phyloP scores from a whole-genome alignment of 257 asterid genomes.

The Scutellaria barbata region DNA sequence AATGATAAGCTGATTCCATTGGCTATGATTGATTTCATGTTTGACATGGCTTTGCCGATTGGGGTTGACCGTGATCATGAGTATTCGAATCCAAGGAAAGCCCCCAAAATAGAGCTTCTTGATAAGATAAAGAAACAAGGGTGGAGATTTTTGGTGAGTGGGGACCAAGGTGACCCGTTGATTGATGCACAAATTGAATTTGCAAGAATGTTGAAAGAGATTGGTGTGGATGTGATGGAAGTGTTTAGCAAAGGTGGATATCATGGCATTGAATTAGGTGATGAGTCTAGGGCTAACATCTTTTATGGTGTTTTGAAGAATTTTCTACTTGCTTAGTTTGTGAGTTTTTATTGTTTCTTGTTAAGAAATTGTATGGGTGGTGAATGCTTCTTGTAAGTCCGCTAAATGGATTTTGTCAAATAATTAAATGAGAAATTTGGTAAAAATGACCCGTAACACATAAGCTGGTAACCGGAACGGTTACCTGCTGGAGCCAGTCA shows the following conservation, averaged over 20 bases:
- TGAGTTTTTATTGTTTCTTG: too few species aligned
- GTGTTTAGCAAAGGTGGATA: slow-evolving; percentile 40
- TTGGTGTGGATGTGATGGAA: slow-evolving; percentile 36
- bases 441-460: too few species aligned
- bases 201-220: slow-evolving; percentile 35
- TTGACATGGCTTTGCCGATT: slow-evolving; percentile 47
- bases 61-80: slow-evolving; percentile 54
- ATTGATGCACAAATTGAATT: slow-evolving; percentile 43
- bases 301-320: slow-evolving; percentile 27
- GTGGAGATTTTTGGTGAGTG: slow-evolving; percentile 40
- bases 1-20: slow-evolving; percentile 35
- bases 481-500: too few species aligned
- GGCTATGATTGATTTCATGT: slow-evolving; percentile 34
- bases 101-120: slow-evolving; percentile 15
- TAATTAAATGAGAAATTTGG: too few species aligned
- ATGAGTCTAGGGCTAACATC: slow-evolving; percentile 24
- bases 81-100: slow-evolving; percentile 42
- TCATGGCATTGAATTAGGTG: slow-evolving; percentile 48
- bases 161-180: slow-evolving; percentile 44
- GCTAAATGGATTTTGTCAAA: too few species aligned
- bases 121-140: slow-evolving; percentile 27
- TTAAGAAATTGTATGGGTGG: too few species aligned
- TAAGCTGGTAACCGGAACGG: too few species aligned
- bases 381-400: too few species aligned
- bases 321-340: slow-evolving; percentile 23